Base-by-base conservation (phyloP, 202 grass and related monocot genomes). In the Dendrocalamus latiflorus region DNA sequence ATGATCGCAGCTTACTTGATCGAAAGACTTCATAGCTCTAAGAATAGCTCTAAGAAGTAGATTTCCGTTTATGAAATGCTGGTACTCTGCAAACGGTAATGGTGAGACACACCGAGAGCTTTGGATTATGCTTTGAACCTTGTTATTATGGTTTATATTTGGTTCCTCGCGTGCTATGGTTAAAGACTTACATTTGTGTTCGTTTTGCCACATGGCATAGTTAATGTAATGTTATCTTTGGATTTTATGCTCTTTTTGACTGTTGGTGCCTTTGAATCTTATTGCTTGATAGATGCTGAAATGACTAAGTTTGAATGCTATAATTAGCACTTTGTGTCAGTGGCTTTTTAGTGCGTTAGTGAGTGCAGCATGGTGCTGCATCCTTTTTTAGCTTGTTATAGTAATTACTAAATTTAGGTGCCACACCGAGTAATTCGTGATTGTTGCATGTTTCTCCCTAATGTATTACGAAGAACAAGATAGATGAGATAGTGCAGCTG, bases 91-190 rank as follows among this genome's bases (percentile, higher is more conserved):
- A 68, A 65, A 53, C 44, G 49, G 39, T 86, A 48, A 53, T 53
- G 14, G 8, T 53, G 33, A 57, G 65, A 45, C 28, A 18, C 14
- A 72, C 9, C 34, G 10, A 14, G 26, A 38, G 21, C 28, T 2
- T 50, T 44, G 57, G 47, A 22, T 49, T 25, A 41, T 65, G 48
- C 22, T 49, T 41, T 25, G 58, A 82, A 65, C 72, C 72, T 73
- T 72, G 72, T 73, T 86, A 22, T 74, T 68, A 54, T 70, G 61
- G 25, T 72, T 79, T 75, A 18, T 60, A 34, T 68, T 78, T 83
- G 16, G 16, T 68, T 79, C 14, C 18, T 33, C 18, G 15, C 68
- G 54, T 86, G 42, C 16, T 79, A 22, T 61, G 47, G 36, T 82
- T 82, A 33, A 34, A 75, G 2, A 41, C n/a, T 65, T 85, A 45